These are phyloP conservation scores for Fragaria nilgerrensis DNA, from an alignment of 306 rosid species.

Conservation along the genomic window DNA sequence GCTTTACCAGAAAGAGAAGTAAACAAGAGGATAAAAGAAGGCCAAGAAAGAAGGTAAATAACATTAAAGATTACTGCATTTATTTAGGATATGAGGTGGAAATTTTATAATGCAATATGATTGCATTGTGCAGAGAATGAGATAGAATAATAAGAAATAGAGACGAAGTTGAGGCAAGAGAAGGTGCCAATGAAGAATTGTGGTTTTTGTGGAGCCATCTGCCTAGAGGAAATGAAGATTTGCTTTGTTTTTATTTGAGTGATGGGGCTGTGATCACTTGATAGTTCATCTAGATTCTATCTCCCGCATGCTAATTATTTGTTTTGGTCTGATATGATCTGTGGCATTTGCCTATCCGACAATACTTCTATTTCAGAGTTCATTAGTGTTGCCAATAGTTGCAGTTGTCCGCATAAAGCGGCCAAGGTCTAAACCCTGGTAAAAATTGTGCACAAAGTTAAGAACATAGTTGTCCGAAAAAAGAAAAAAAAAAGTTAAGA, in stretches of 20 bases:
- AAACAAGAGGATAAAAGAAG: slow-evolving; percentile 29
- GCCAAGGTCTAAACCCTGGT: no score
- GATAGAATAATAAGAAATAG: slow-evolving; percentile 17
- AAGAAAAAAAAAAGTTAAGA: no score
- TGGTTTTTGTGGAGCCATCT: background rate
- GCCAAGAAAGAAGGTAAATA: slow-evolving; percentile 48
- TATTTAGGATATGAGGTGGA: background rate
- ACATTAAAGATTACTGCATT: background rate
- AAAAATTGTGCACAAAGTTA: no score
- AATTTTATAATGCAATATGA: slow-evolving; percentile 9
- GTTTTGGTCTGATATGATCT: background rate
- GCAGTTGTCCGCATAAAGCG: no score
- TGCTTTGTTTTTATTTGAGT: slow-evolving; percentile 2
- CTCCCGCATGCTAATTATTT: background rate
- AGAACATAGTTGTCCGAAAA: no score
- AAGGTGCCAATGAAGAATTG: slow-evolving; percentile 35
- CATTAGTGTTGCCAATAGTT: no score
- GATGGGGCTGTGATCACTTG: background rate
- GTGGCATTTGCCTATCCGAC: background rate
- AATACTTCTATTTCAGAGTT: no score
- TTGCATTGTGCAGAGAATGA: slow-evolving; percentile 44
- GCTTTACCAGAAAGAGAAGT: slow-evolving; percentile 39
- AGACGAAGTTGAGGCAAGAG: slow-evolving; percentile 43
- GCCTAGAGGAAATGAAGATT: slow-evolving; percentile 2
- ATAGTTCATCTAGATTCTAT: background rate